Evolutionary conservation across 495 filamentous ascomycete species (phyloP), one percentile per base, ranked within the genome.

Genomic region (Aspergillus ostianus): DNA sequence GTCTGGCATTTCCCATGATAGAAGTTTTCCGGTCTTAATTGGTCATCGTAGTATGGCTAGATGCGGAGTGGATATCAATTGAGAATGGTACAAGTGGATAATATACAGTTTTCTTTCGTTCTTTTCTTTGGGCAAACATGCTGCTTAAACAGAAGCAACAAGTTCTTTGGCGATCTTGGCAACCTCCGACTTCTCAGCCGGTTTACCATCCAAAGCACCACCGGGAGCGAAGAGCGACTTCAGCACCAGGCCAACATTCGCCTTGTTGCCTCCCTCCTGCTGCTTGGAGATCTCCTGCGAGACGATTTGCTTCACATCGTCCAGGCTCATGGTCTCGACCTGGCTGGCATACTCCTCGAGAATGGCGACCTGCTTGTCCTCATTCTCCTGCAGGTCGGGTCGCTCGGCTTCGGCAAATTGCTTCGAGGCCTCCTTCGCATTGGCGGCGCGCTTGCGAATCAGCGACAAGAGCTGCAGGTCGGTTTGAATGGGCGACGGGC

Each of bases 401-500:
- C 85, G 71, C 1, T 80, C 73, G 27, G 80, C 81, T 5, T 66
- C 69, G 15, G 71, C 62, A 58, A 85, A 88, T 64, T 84, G 79
- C 36, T 77, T 63, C 1, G 78, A 79, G 6, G 85, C 83, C 6
- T 76, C 72, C 47, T 78, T 76, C 1, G 80, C 68, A 4, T 74
- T 77, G 18, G 78, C 67, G 6, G 75, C 68, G 50, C 81, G 80
- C 69, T 85, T 87, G 6, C 77, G 73, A 47, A 89, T 80, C 10
- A 88, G 69, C 0, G 81, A 74, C n/a, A 87, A 67, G 12, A 88
- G 74, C 53, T 85, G 79, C 26, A 81, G 71, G 64, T 88, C 84
- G 27, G 80, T 83, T 51, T 77, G 72, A 27, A 87, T 82, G 9
- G 84, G 85, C 13, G 73, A 79, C 20, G 78, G 62, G 18, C 85